A percentile compares a stretch with the other conserved stretches of the same genome.
These are phyloP conservation scores for Striga hermonthica DNA, from an alignment of 305 asterid species.

Conservation along the genomic window DNA sequence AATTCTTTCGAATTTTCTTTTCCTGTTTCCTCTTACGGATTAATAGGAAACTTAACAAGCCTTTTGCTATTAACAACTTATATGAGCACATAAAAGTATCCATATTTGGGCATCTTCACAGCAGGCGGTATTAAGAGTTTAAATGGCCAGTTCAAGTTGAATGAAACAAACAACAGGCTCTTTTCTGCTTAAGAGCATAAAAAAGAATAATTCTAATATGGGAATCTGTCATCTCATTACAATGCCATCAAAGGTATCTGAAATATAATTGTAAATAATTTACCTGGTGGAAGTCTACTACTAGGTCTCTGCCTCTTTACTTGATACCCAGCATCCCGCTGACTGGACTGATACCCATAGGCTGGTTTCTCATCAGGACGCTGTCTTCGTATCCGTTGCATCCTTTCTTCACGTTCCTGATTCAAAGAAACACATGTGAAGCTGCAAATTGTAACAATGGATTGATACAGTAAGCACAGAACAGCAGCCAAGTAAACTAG, in stretches of 20 bases:
- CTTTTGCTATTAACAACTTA: constrained; percentile 5
- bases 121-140: background rate
- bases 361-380: constrained; percentile 65
- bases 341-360: constrained; percentile 49
- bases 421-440: constrained; percentile 33
- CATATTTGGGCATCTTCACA: background rate
- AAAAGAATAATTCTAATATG: background rate
- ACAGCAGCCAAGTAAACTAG: too few relatives aligned
- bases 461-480: too few relatives aligned
- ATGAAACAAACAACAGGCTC: constrained; percentile 9
- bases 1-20: background rate
- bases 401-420: constrained; percentile 83
- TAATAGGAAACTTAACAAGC: background rate
- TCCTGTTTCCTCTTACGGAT: background rate
- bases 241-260: constrained; percentile 12
- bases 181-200: constrained; percentile 3
- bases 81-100: background rate
- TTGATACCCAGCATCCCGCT: constrained; percentile 53
- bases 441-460: too few relatives aligned
- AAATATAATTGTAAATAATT: constrained; percentile 21
- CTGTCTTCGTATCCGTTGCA: constrained; percentile 55
- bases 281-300: constrained; percentile 91
- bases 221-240: constrained; percentile 2
- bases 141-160: constrained; percentile 5
- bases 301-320: constrained; percentile 60